These are phyloP conservation scores for Letharia lupina DNA, from an alignment of 495 filamentous ascomycete genomes.

Conservation along the genomic window DNA sequence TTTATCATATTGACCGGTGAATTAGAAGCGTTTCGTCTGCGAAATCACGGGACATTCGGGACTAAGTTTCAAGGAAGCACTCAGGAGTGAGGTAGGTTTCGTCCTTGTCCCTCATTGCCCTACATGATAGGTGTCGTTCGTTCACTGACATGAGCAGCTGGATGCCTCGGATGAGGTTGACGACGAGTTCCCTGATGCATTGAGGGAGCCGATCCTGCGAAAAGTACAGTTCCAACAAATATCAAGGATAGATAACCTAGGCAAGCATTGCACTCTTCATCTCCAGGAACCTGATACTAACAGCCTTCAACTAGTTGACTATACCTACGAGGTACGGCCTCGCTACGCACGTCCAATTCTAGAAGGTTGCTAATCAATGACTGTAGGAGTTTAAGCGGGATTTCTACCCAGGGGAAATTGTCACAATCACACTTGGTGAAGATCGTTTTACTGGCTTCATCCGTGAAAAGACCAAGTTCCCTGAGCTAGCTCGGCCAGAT, in stretches of 20 bases:
- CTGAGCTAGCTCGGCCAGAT: conserved; percentile 51
- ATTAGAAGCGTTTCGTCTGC: conserved; percentile 79
- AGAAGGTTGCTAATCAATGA: not conserved
- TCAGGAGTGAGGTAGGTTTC: conserved; percentile 77
- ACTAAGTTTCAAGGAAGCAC: conserved; percentile 87
- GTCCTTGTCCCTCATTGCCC: not conserved
- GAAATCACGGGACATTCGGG: conserved; percentile 91
- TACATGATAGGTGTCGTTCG: not conserved
- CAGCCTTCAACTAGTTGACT: conserved; percentile 45
- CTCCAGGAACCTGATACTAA: conserved; percentile 24
- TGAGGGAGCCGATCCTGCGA: conserved; percentile 84
- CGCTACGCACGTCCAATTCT: not conserved
- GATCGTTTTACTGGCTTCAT: conserved; percentile 70
- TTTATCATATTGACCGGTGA: not conserved
- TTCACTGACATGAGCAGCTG: conserved; percentile 42
- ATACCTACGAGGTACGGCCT: conserved; percentile 52
- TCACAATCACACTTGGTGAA: conserved; percentile 61
- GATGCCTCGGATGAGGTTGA: conserved; percentile 84
- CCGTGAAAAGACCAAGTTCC: conserved; percentile 76
- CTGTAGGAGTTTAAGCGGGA: conserved; percentile 79
- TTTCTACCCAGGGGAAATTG: conserved; percentile 86
- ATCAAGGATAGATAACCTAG: conserved; percentile 84
- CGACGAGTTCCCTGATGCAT: conserved; percentile 77
- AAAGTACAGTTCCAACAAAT: conserved; percentile 86
- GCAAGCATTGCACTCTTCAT: conserved; percentile 35